Evolutionary conservation across 2,329 filamentous ascomycete species (phyloP), one percentile per base, ranked within the genome.

Genomic region (Nothopassalora personata): DNA sequence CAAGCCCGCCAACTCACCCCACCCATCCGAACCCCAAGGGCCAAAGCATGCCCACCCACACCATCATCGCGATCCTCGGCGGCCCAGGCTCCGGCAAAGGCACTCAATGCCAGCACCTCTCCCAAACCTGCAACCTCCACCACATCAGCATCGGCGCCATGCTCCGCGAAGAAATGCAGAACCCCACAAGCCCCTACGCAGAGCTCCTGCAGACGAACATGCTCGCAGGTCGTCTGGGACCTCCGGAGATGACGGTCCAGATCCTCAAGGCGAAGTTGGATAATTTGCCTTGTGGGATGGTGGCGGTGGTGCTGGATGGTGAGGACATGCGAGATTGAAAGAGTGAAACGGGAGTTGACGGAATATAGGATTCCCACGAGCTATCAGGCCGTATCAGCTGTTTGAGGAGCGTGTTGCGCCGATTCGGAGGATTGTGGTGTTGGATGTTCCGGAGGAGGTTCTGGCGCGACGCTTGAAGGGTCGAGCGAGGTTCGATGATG

Each of bases 31-130:
- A 23, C 23, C 23, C 23, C 23, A n/a, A n/a, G n/a, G n/a, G n/a
- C n/a, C n/a, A 23, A 23, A 23, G 2, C 23, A 23, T 23, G 23
- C 23, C 23, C 23, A 4, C 36, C 43, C 15, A 11, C 43, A 46
- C 43, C 9, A 23, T 46, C 43, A 46, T 46, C 43, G 9, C 43
- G 3, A 8, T 46, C 43, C 43, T 46, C 43, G 43, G 43, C 43
- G 43, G 43, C 19, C 72, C 71, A 30, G 71, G 68, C 34, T 64
- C 70, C 23, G 70, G 72, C 10, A 73, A 73, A 67, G 70, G 71
- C 7, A 72, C 69, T 2, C 62, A 71, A 4, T 72, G 70, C 31
- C 13, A 4, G 7, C 43, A 50, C 19, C 43, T 56, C 10, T 33
- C 7, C 31, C 11, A 8, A 34, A 8, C 1, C 11, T 34, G n/a